Base-by-base conservation (phyloP, 768 basidiomycete genomes). In the Hypholoma sublateritium region DNA sequence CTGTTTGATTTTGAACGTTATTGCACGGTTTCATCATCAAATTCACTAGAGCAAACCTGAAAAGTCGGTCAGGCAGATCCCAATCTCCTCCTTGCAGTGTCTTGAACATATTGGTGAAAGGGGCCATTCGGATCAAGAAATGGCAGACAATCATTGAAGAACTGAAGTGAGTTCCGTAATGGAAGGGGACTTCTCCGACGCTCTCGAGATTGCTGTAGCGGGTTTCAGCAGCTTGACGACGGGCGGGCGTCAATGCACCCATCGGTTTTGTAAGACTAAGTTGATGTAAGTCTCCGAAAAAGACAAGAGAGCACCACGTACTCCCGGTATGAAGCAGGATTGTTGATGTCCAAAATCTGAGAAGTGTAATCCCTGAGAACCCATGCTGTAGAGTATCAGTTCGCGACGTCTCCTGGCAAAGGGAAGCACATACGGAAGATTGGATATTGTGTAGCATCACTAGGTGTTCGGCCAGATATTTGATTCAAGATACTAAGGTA, bases 111-210 rank as follows among this genome's bases (percentile, higher is more conserved):
- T 89, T 86, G 22, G 94, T 95, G 69, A 90, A 98, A 0, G 95
- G 95, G 13, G 88, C 85, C 64, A 95, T 74, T 19, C 95, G 82
- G 53, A 98, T 95, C 63, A 96, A 73, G 74, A 91, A 97, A 62
- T 96, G 94, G 74, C 93, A 95, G 44, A 95, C 91, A 57, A 94
- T 96, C 95, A 97, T 97, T 2, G 93, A 95, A 9, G 93, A 95
- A 67, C 91, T 93, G 66, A 95, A 98, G 68, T 98, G 95, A 0
- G 95, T 97, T 42, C 95, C 91, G 59, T 93, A 94, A 66, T 93
- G 91, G 71, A 96, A 96, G 0, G 95, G 95, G 35, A 84, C 81
- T 72, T 98, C 95, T 7, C 72, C 89, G 2, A 96, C 89, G 59
- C 91, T 86, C 63, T 86, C 71, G 11, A 95, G 77, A 60, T 87